Evolutionary conservation across 2,329 filamentous ascomycete species (phyloP), one percentile per base, ranked within the genome.

Genomic region (Emydomyces testavorans): DNA sequence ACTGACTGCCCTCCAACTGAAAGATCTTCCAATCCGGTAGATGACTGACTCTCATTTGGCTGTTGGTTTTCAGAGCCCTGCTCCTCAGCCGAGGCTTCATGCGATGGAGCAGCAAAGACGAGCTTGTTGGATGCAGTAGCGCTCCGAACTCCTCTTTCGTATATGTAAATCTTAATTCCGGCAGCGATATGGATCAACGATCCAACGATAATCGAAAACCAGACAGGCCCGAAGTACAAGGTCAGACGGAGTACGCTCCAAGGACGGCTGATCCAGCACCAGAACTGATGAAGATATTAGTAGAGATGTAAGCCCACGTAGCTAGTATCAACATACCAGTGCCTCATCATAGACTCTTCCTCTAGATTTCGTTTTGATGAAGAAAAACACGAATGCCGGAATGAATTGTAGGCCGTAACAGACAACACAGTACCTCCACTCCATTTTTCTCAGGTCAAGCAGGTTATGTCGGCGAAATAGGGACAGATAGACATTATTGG

Each of bases 401-500:
- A 86, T 61, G 15, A 85, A 77, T 0, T 85, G 83, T 2, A 86
- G 52, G 0, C 85, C 85, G 52, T 92, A 92, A 60, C 83, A 87
- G 48, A 71, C 60, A 1, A 80, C 26, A 1, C 86, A 61, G 54
- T 92, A 92, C 49, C 75, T 80, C 38, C 80, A 75, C 60, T 92
- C 86, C 60, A 90, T 73, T 37, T 65, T 71, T 8, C 78, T 78
- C 11, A 92, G 68, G 45, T 76, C 73, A 3, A 72, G 65, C 1
- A 80, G 77, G 50, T 83, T 78, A 56, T 80, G 89, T 53, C 83
- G 83, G 57, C 72, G 73, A 63, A 87, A 88, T 59, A 92, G 87
- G 0, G 85, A 88, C 11, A 90, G 66, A 62, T 86, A 86, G 44
- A 92, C 85, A 60, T 92, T 93, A 55, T 81, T 73, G 1, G 85